Evolutionary conservation across 306 rosid species (phyloP), one percentile per base, ranked within the genome.

Genomic region (Malus sieversii): DNA sequence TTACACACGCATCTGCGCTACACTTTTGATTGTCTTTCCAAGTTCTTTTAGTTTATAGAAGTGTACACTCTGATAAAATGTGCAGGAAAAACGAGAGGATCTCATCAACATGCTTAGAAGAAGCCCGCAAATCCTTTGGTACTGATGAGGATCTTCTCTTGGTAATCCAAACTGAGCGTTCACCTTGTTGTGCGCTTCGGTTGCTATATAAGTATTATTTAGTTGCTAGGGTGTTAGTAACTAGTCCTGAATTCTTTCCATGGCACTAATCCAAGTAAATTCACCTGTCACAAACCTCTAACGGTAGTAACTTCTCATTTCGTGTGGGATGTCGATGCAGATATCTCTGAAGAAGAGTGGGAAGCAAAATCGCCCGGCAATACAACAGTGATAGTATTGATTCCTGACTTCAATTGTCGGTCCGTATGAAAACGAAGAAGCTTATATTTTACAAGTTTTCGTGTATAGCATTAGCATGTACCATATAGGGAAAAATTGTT

Each of bases 111-210:
- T 89, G 91, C 76, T 87, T 95, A 61, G 91, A 92, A 85, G 97
- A 89, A 86, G 93, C 97, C 69, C 97, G 98, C 61, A 92, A 89
- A 83, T 83, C 92, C 89, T 95, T 89, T 68, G 99, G 99, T 65
- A 95, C 99, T 22, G 97, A 95, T 78, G 99, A 95, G 82, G 99
- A 95, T 84, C 87, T 95, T 86, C 91, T 95, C 70, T 82, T 95
- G 93, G 97, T 95, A 92, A 84, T 80, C 48, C 70, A 46, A 51
- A 52, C 10, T 61, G 48, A 57, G 52, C 65, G 53, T 58, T 58
- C 22, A 64, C 14, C 70, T 69, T 29, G 19, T 66, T 33, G 29
- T 66, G 51, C 12, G 1, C 48, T 46, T 62, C 53, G 0, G 63
- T 60, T 63, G 32, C 70, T 66, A 1, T 42, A 61, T 9, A 11